Conservation (phyloP, 306 rosid genomes). For the Quercus agrifolia region DNA sequence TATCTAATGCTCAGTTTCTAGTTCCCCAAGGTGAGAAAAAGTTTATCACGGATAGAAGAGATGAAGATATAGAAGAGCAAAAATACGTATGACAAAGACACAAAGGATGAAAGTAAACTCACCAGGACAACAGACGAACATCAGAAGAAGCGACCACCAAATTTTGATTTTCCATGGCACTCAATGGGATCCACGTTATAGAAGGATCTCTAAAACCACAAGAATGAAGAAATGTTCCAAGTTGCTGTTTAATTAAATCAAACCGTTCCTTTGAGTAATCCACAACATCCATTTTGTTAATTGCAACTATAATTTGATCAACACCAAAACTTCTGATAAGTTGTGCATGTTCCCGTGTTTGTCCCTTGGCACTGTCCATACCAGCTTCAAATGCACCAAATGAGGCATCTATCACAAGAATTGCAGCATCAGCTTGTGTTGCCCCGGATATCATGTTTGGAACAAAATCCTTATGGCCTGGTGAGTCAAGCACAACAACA, state of each 20-base stretch:
- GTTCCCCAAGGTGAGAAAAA: neutral
- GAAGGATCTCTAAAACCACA: conserved; percentile 83
- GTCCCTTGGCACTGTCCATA: conserved; percentile 81
- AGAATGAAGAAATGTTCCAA: conserved; percentile 74
- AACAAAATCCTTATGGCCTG: conserved; percentile 97
- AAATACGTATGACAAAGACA: neutral
- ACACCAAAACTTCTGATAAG: conserved; percentile 98
- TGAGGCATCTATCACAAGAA: conserved; percentile 91
- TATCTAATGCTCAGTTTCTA: neutral
- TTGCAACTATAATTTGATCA: conserved; percentile 82
- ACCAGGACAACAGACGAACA: conserved; percentile 63
- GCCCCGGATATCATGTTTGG: conserved; percentile 99
- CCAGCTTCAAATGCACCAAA: conserved; percentile 91
- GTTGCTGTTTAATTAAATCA: conserved; percentile 70
- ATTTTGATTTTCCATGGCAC: conserved; percentile 94
- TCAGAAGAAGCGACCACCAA: conserved; percentile 83
- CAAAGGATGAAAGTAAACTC: conserved; percentile 24
- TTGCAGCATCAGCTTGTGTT: conserved; percentile 96
- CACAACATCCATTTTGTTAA: conserved; percentile 94
- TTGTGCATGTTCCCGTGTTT: conserved; percentile 92
- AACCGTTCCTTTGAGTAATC: conserved; percentile 78
- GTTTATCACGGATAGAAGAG: neutral
- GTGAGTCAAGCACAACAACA: conserved; percentile 95
- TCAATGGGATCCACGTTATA: conserved; percentile 79
- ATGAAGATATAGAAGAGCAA: neutral